These are phyloP conservation scores for Echinochloa phyllopogon DNA, from an alignment of 176 grass and related monocot species.

Conservation along the genomic window DNA sequence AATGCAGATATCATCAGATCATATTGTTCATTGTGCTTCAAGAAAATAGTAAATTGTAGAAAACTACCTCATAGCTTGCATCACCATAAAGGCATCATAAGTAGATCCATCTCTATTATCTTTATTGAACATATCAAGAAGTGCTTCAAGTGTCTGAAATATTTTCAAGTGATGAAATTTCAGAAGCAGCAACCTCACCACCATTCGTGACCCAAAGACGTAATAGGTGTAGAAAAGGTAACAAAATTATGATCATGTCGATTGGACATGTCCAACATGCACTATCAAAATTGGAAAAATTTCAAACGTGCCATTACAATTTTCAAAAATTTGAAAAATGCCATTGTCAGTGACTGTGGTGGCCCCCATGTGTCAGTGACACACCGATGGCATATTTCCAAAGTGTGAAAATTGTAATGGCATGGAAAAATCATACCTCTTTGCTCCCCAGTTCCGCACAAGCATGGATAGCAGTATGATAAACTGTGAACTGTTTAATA, in stretches of 20 bases:
- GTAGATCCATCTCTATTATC: slow-evolving; percentile 71
- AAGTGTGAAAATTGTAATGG: no score
- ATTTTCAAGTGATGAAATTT: slow-evolving; percentile 34
- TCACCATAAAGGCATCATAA: slow-evolving; percentile 80
- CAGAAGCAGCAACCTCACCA: slow-evolving; percentile 20
- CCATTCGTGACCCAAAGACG: slow-evolving; percentile 1
- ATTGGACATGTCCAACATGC: not conserved
- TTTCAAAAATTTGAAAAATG: no score
- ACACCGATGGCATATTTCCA: no score
- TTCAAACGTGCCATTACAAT: no score
- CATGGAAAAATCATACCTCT: slow-evolving; percentile 64
- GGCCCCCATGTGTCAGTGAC: no score
- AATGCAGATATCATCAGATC: slow-evolving; percentile 20
- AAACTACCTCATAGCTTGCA: slow-evolving; percentile 88
- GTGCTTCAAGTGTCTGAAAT: slow-evolving; percentile 79
- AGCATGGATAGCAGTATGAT: slow-evolving; percentile 93
- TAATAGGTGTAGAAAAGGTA: slow-evolving; percentile 13
- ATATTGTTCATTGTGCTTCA: slow-evolving; percentile 30
- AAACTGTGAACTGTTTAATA: slow-evolving; percentile 67
- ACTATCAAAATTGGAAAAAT: slow-evolving; percentile 39
- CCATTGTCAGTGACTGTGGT: no score
- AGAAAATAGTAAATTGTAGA: not conserved
- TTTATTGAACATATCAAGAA: slow-evolving; percentile 84
- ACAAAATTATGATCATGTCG: slow-evolving; percentile 17
- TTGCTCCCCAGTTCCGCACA: slow-evolving; percentile 90